A percentile compares a stretch with the other conserved stretches of the same genome.
These are phyloP conservation scores for Takashimella koratensis DNA, from an alignment of 1,284 basidiomycete species.

Conservation along the genomic window DNA sequence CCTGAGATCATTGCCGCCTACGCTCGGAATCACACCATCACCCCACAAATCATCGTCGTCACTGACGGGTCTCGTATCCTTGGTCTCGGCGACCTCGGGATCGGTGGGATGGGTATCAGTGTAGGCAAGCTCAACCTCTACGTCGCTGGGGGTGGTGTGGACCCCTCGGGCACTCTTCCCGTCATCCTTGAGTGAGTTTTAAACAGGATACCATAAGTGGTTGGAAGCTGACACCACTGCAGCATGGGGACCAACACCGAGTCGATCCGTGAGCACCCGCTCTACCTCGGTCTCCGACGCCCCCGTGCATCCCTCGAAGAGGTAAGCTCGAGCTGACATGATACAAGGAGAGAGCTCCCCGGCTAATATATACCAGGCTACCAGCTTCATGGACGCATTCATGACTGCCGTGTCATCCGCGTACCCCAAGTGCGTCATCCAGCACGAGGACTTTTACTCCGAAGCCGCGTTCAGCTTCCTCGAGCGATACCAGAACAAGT, in stretches of 20 bases:
- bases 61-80: slow-evolving; percentile 92
- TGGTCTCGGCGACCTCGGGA: slow-evolving; percentile 79
- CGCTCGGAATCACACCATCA: slow-evolving; percentile 57
- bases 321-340: slow-evolving; percentile 48
- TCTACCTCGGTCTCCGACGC: slow-evolving; percentile 81
- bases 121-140: slow-evolving; percentile 92
- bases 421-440: slow-evolving; percentile 77
- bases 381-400: slow-evolving; percentile 87
- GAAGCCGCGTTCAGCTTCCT: slow-evolving; percentile 83
- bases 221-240: not conserved
- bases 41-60: slow-evolving; percentile 78
- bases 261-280: slow-evolving; percentile 74
- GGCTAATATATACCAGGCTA: slow-evolving; percentile 19
- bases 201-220: slow-evolving; percentile 16
- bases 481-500: slow-evolving; percentile 65
- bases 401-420: slow-evolving; percentile 71
- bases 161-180: slow-evolving; percentile 77
- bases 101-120: slow-evolving; percentile 74
- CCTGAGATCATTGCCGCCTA: slow-evolving; percentile 43
- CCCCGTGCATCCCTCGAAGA: slow-evolving; percentile 63
- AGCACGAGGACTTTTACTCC: slow-evolving; percentile 90
- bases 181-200: slow-evolving; percentile 58
- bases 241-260: slow-evolving; percentile 82
- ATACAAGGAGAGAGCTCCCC: not conserved
- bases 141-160: slow-evolving; percentile 77